These are phyloP conservation scores for Thoreauomyces humboldtii DNA, from an alignment of 192 early-diverging fungal genomes.

Conservation along the genomic window DNA sequence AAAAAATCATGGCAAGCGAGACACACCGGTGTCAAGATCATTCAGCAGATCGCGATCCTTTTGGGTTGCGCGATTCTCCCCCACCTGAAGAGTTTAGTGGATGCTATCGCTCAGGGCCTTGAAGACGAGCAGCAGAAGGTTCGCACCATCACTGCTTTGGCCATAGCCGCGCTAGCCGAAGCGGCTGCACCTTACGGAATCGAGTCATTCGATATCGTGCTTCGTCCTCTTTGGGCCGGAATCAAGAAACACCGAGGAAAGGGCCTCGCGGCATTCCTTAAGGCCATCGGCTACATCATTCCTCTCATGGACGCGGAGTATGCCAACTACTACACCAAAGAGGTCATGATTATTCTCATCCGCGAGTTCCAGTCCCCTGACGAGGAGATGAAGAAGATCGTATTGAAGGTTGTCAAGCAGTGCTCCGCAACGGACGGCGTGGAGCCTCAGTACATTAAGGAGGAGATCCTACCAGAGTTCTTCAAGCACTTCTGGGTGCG, in stretches of 20 bases:
- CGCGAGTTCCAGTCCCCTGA: slow-evolving; percentile 97
- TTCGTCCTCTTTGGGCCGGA: slow-evolving; percentile 89
- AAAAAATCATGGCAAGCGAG: slow-evolving; percentile 98
- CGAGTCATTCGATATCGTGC: slow-evolving; percentile 89
- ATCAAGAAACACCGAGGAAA: slow-evolving; percentile 94
- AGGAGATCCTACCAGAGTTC: slow-evolving; percentile 91
- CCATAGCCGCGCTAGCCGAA: slow-evolving; percentile 92
- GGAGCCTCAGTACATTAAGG: slow-evolving; percentile 76
- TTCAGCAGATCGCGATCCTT: slow-evolving; percentile 94
- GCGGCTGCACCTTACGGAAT: slow-evolving; percentile 98
- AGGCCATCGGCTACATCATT: slow-evolving; percentile 98
- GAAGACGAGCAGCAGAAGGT: slow-evolving; percentile 98
- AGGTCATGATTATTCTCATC: slow-evolving; percentile 89
- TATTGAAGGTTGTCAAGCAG: slow-evolving; percentile 95
- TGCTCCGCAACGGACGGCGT: slow-evolving; percentile 94
- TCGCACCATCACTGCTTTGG: slow-evolving; percentile 89
- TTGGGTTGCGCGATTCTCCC: slow-evolving; percentile 93
- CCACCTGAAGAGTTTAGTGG: slow-evolving; percentile 89
- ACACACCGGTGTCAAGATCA: slow-evolving; percentile 97
- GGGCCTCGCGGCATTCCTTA: slow-evolving; percentile 94
- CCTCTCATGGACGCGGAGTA: slow-evolving; percentile 96
- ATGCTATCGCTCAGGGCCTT: slow-evolving; percentile 84
- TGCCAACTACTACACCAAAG: slow-evolving; percentile 90
- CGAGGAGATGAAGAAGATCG: slow-evolving; percentile 98
- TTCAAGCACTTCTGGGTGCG: slow-evolving; percentile 98